Conservation (phyloP, 371 early-diverging fungal genomes). For the Rhizopus sp. region DNA sequence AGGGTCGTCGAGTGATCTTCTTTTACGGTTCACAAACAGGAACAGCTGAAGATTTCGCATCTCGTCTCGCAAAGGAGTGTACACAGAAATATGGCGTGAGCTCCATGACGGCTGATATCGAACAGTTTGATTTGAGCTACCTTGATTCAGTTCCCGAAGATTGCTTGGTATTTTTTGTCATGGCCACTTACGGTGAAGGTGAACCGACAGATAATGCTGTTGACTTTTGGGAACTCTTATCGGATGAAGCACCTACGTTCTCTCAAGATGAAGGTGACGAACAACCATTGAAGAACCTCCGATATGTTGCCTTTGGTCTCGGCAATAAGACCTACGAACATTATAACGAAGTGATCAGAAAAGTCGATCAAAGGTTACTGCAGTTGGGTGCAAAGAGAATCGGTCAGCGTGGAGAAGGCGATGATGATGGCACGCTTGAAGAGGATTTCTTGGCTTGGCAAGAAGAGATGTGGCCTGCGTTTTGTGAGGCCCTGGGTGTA, state of each 20-base stretch:
- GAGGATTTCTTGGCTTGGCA: constrained; percentile 96
- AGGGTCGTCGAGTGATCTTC: constrained; percentile 72
- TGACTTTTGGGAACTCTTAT: constrained; percentile 83
- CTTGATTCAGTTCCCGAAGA: constrained; percentile 67
- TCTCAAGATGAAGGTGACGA: constrained; percentile 47
- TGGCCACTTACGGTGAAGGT: constrained; percentile 92
- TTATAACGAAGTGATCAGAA: constrained; percentile 81
- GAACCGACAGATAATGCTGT: constrained; percentile 93
- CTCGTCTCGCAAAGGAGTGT: constrained; percentile 84
- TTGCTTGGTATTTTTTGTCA: constrained; percentile 73
- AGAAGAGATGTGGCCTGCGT: constrained; percentile 76
- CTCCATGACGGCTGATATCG: constrained; percentile 81
- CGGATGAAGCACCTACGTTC: constrained; percentile 70
- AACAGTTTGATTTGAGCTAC: constrained; percentile 83
- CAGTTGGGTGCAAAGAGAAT: constrained; percentile 78
- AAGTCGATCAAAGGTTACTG: constrained; percentile 64
- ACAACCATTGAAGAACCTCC: constrained; percentile 63
- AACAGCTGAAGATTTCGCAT: constrained; percentile 95
- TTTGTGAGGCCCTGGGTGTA: constrained; percentile 75
- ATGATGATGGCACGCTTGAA: constrained; percentile 94
- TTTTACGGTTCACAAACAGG: constrained; percentile 97
- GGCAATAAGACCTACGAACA: constrained; percentile 98
- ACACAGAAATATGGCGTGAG: constrained; percentile 72
- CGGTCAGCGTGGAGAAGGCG: constrained; percentile 90
- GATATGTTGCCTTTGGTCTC: constrained; percentile 88